These are phyloP conservation scores for Chalciporus sphaerocephalus DNA, from an alignment of 768 basidiomycete species.

Conservation along the genomic window DNA sequence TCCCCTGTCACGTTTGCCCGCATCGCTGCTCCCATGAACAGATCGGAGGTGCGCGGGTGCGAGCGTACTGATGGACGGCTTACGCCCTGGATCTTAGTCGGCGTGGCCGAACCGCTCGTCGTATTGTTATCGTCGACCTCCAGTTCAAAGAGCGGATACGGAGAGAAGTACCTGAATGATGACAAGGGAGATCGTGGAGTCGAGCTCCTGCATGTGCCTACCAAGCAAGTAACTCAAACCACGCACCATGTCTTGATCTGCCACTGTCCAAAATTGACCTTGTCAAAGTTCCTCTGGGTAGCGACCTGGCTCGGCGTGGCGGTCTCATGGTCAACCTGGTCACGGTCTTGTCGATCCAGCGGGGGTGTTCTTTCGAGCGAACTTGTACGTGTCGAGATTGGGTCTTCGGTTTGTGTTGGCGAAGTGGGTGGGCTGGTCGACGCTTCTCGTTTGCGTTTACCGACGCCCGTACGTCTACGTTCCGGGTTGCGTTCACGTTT, in stretches of 20 bases:
- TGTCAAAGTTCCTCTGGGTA: conserved; percentile 78
- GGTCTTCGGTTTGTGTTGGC: conserved; percentile 2
- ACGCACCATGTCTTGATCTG: conserved; percentile 85
- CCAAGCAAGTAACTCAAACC: background rate
- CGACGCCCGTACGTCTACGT: conserved; percentile 23
- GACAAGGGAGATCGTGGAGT: background rate
- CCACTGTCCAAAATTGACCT: conserved; percentile 81
- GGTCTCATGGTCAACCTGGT: background rate
- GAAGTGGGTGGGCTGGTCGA: conserved; percentile 16
- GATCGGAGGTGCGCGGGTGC: conserved; percentile 70
- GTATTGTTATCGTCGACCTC: conserved; percentile 51
- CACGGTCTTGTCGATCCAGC: conserved; percentile 11
- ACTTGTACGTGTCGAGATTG: conserved; percentile 21
- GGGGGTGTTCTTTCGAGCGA: conserved; percentile 12
- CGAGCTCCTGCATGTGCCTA: background rate
- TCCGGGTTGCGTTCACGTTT: conserved; percentile 22
- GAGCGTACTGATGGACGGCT: conserved; percentile 49
- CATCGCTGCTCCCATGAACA: conserved; percentile 60
- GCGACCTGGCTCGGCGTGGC: conserved; percentile 46
- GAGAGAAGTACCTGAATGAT: conserved; percentile 79
- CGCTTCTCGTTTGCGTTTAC: conserved; percentile 30
- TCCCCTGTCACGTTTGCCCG: conserved; percentile 44
- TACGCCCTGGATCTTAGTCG: conserved; percentile 46
- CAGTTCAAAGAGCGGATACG: conserved; percentile 74
- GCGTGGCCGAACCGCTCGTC: conserved; percentile 21